A percentile compares a stretch with the other conserved stretches of the same genome.
Evolutionary conservation across 768 basidiomycete genomes (phyloP).

Genomic region (Lactarius akahatsu): DNA sequence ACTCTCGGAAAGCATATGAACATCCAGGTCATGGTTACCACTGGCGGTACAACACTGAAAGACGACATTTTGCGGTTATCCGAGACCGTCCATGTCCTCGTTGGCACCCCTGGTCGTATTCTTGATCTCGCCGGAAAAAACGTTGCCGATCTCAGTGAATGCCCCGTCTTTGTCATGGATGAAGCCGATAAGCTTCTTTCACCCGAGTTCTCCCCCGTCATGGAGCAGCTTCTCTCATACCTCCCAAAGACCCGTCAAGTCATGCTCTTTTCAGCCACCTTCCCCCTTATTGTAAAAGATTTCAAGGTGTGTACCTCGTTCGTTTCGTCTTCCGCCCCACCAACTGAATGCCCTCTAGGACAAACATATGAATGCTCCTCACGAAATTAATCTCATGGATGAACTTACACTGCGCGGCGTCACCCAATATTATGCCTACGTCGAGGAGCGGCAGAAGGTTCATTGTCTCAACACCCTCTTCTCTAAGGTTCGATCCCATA

Average conservation of each 20-base stretch:
- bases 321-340: background rate
- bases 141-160: conserved; percentile 91
- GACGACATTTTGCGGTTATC: conserved; percentile 94
- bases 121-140: conserved; percentile 91
- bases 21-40: conserved; percentile 98
- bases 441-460: conserved; percentile 98
- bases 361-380: conserved; percentile 93
- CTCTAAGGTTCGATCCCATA: conserved; percentile 69
- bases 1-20: conserved; percentile 94
- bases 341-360: conserved; percentile 51
- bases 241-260: conserved; percentile 87
- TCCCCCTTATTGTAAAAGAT: conserved; percentile 98
- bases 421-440: conserved; percentile 99
- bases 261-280: conserved; percentile 99
- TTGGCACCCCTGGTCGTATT: conserved; percentile 95
- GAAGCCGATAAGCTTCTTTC: conserved; percentile 98
- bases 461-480: conserved; percentile 99
- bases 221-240: conserved; percentile 91
- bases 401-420: conserved; percentile 98
- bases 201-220: conserved; percentile 96
- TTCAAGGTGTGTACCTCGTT: conserved; percentile 70
- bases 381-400: conserved; percentile 99
- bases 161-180: conserved; percentile 98
- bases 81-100: conserved; percentile 91
- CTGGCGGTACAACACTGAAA: conserved; percentile 95